Percentiles rank a stretch among this genome's conserved stretches.
These are phyloP conservation scores for Fusarium pininemorale DNA, from an alignment of 2,329 filamentous ascomycete genomes.

Conservation along the genomic window DNA sequence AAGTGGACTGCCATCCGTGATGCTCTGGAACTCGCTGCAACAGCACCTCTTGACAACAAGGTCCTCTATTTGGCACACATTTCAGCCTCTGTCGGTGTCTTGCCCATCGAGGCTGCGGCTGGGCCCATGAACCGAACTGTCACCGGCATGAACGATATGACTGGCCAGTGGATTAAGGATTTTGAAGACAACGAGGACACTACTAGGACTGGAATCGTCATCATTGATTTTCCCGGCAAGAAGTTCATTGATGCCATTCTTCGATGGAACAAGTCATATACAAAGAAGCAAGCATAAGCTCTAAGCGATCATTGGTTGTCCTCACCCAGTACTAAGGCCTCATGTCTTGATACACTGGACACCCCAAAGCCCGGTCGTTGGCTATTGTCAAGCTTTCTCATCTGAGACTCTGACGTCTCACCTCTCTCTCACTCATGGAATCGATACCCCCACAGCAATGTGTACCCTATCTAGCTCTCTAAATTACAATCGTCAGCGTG, in stretches of 20 bases:
- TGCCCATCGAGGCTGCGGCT: constrained; percentile 60
- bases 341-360: background rate
- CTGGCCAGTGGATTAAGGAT: constrained; percentile 54
- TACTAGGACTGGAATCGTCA: constrained; percentile 55
- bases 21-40: constrained; percentile 52
- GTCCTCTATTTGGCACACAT: constrained; percentile 57
- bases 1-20: constrained; percentile 57
- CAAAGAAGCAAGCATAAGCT: constrained; percentile 22
- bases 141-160: constrained; percentile 60
- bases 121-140: constrained; percentile 54
- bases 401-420: constrained; percentile 2
- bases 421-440: constrained; percentile 7
- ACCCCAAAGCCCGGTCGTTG: background rate
- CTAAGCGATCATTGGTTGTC: background rate
- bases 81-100: constrained; percentile 58
- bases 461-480: background rate
- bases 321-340: background rate
- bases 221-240: constrained; percentile 59
- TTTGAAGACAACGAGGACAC: constrained; percentile 39
- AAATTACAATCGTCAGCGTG: constrained; percentile 26
- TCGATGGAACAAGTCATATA: constrained; percentile 50
- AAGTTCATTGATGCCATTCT: constrained; percentile 55
- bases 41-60: constrained; percentile 46
- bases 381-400: constrained; percentile 18
- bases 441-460: constrained; percentile 12